These are phyloP conservation scores for Peltaster fructicola DNA, from an alignment of 2,329 filamentous ascomycete species.

Conservation along the genomic window DNA sequence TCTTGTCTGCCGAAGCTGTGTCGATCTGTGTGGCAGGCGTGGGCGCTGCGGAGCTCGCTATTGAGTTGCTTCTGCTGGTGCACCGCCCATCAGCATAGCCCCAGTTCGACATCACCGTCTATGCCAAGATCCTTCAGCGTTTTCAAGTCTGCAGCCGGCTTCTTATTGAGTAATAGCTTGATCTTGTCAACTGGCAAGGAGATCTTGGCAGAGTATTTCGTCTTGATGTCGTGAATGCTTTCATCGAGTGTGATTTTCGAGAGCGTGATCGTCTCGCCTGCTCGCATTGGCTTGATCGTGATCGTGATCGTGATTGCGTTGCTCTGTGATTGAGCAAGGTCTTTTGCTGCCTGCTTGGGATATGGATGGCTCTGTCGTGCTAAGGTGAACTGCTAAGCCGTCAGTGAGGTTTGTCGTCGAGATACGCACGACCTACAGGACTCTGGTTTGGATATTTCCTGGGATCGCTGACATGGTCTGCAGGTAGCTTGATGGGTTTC, in stretches of 20 bases:
- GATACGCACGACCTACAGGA: slow-evolving; percentile 51
- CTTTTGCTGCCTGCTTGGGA: slow-evolving; percentile 27
- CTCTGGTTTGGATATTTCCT: slow-evolving; percentile 57
- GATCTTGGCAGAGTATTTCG: slow-evolving; percentile 44
- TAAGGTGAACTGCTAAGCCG: slow-evolving; percentile 44
- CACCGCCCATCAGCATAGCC: slow-evolving; percentile 72
- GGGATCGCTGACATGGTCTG: slow-evolving; percentile 80
- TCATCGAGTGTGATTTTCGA: slow-evolving; percentile 44
- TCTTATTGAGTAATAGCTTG: slow-evolving; percentile 72
- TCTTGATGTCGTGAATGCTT: slow-evolving; percentile 64
- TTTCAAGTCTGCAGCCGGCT: slow-evolving; percentile 42
- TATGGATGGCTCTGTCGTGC: slow-evolving; percentile 40
- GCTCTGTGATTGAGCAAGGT: slow-evolving; percentile 26
- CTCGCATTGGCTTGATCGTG: slow-evolving; percentile 58
- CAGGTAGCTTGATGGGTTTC: slow-evolving; percentile 61
- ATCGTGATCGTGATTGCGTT: slow-evolving; percentile 30
- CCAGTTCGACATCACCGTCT: slow-evolving; percentile 48
- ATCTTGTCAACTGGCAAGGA: slow-evolving; percentile 58
- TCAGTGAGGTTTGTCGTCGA: too few relatives aligned
- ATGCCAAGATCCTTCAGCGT: slow-evolving; percentile 24
- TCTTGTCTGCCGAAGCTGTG: slow-evolving; percentile 13
- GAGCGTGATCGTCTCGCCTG: slow-evolving; percentile 48
- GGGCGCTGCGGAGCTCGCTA: too few relatives aligned
- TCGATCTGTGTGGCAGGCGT: slow-evolving; percentile 19
- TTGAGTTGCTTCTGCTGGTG: slow-evolving; percentile 15